phyloP scores from a whole-genome alignment of 257 asterid species.

The Fraxinus anomala region DNA sequence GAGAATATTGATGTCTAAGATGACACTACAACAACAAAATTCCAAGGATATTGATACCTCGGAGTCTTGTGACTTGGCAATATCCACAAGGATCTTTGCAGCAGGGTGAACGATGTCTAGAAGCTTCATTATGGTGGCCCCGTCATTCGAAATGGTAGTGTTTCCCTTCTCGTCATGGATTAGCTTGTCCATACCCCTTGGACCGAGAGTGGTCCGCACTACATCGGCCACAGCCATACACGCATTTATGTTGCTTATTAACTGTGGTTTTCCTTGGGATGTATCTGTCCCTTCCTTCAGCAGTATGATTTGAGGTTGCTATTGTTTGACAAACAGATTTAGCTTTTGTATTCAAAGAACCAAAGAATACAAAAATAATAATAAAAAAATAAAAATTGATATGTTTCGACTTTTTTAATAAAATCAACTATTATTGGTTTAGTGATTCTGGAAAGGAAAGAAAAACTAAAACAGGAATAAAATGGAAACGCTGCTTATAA shows the following conservation, averaged over 20 bases:
- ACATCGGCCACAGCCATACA: conserved; percentile 91
- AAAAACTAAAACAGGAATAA: not conserved
- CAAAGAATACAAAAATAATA: not conserved
- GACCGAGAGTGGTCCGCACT: conserved; percentile 90
- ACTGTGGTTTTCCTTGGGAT: conserved; percentile 95
- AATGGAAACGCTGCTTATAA: not conserved
- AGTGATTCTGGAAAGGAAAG: not conserved
- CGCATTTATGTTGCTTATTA: conserved; percentile 93
- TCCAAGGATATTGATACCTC: conserved; percentile 55
- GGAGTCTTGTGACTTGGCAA: conserved; percentile 97
- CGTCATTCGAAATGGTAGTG: conserved; percentile 96
- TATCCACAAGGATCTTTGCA: conserved; percentile 94
- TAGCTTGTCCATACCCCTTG: conserved; percentile 99
- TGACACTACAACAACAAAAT: not conserved
- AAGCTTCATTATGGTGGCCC: conserved; percentile 99
- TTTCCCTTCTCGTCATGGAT: conserved; percentile 98
- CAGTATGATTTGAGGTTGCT: conserved; percentile 99
- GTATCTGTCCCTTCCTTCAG: conserved; percentile 99
- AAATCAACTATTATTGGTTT: not conserved
- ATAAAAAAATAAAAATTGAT: not conserved
- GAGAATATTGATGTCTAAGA: not conserved
- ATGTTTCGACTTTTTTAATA: not conserved
- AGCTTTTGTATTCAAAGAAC: conserved; percentile 17
- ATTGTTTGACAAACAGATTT: conserved; percentile 30
- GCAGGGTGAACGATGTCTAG: conserved; percentile 98